Conservation (phyloP, 768 basidiomycete species). For the Lentinula guzmanii region DNA sequence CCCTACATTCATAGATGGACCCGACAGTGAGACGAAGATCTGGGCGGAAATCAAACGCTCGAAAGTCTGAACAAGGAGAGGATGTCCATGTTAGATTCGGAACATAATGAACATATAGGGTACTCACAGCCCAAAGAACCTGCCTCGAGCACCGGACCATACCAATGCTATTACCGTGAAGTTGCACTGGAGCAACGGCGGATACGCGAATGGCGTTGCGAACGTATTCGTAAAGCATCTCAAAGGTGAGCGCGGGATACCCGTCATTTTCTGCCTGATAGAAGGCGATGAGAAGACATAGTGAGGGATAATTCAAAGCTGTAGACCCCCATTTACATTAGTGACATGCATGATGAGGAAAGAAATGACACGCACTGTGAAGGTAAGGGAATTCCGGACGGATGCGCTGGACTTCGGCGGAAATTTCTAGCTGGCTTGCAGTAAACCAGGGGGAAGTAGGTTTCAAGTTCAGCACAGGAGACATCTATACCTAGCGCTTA, state of each 20-base stretch:
- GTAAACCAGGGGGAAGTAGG: constrained; percentile 51
- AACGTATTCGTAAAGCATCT: constrained; percentile 82
- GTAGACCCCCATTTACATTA: not conserved
- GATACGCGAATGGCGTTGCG: constrained; percentile 69
- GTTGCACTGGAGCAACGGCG: constrained; percentile 65
- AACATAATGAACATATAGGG: not conserved
- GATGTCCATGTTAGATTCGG: not conserved
- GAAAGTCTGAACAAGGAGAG: constrained; percentile 52
- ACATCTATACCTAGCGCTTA: constrained; percentile 26
- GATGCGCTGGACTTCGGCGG: constrained; percentile 47
- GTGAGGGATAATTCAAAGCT: constrained; percentile 73
- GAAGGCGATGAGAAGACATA: constrained; percentile 83
- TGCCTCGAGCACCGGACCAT: constrained; percentile 63
- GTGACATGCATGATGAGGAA: not conserved
- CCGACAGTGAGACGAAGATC: constrained; percentile 49
- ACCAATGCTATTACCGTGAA: constrained; percentile 70
- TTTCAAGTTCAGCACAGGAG: constrained; percentile 38
- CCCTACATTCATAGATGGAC: constrained; percentile 42
- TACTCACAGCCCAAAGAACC: constrained; percentile 61
- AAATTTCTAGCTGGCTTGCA: constrained; percentile 31
- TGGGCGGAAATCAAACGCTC: constrained; percentile 54
- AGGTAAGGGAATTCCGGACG: constrained; percentile 49
- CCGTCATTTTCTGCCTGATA: constrained; percentile 74
- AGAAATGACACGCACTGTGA: constrained; percentile 34
- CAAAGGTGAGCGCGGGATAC: constrained; percentile 80